phyloP scores from a whole-genome alignment of 495 filamentous ascomycete genomes.

The Neurospora terricola region DNA sequence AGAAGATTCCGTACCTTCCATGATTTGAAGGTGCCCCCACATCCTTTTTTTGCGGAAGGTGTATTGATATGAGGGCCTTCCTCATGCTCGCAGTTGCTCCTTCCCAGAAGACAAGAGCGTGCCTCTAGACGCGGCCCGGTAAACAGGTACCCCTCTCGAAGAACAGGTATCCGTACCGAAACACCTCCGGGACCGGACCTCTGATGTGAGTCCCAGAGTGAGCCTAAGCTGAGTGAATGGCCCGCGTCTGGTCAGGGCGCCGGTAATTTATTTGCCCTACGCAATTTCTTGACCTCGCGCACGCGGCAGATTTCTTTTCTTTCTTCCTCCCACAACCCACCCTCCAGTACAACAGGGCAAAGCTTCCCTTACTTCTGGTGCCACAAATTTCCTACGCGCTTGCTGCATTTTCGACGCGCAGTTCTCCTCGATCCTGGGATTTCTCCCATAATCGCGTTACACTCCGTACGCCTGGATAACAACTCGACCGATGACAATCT shows the following conservation, averaged over 20 bases:
- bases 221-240: neutral
- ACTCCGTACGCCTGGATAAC: neutral
- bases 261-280: neutral
- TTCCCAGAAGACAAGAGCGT: neutral
- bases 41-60: neutral
- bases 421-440: neutral
- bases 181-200: neutral
- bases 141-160: neutral
- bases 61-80: neutral
- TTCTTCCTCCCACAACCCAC: neutral
- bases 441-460: neutral
- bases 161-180: neutral
- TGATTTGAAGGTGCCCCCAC: neutral
- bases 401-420: neutral
- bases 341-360: neutral
- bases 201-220: neutral
- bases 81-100: neutral
- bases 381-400: neutral
- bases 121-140: neutral
- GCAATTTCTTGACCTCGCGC: neutral
- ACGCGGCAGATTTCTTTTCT: neutral
- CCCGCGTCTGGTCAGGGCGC: neutral
- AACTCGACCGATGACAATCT: accelerated
- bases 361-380: too few species aligned
- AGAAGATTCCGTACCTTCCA: too few species aligned